Percentiles rank a stretch among this genome's conserved stretches.
Evolutionary conservation across 768 basidiomycete species (phyloP).

Genomic region (Mycena vitilis): DNA sequence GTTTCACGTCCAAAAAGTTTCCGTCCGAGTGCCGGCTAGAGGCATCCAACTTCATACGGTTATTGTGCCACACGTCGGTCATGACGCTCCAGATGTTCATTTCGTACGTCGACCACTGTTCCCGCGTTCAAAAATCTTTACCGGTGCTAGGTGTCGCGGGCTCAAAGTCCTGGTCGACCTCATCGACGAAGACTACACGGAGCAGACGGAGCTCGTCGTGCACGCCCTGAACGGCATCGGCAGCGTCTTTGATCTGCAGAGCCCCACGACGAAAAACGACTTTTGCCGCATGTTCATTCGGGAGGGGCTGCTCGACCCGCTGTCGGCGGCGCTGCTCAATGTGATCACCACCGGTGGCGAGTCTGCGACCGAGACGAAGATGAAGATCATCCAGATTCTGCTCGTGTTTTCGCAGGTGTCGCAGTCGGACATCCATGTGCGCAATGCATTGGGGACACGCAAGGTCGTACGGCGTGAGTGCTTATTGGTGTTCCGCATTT

Average conservation of each 20-base stretch:
- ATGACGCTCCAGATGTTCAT: slow-evolving; percentile 99
- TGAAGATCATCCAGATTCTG: slow-evolving; percentile 89
- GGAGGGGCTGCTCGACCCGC: slow-evolving; percentile 93
- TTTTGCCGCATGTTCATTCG: slow-evolving; percentile 98
- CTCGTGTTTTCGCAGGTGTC: slow-evolving; percentile 95
- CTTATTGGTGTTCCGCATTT: slow-evolving; percentile 8
- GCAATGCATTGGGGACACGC: slow-evolving; percentile 91
- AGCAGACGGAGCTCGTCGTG: slow-evolving; percentile 90
- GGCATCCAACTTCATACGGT: slow-evolving; percentile 93
- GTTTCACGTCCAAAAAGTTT: slow-evolving; percentile 94
- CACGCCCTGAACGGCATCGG: slow-evolving; percentile 95
- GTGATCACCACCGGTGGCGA: slow-evolving; percentile 83
- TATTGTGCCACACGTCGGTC: slow-evolving; percentile 92
- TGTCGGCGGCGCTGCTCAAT: slow-evolving; percentile 89
- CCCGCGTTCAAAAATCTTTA: not conserved
- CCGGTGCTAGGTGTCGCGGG: slow-evolving; percentile 82
- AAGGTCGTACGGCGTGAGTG: slow-evolving; percentile 89
- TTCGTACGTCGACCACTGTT: slow-evolving; percentile 66
- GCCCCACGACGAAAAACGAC: slow-evolving; percentile 97
- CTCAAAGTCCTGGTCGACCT: slow-evolving; percentile 95
- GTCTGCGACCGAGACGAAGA: slow-evolving; percentile 78
- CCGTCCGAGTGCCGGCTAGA: slow-evolving; percentile 94
- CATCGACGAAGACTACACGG: slow-evolving; percentile 94
- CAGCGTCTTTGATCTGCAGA: slow-evolving; percentile 95
- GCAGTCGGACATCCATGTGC: slow-evolving; percentile 94